A percentile compares a stretch with the other conserved stretches of the same genome.
Conservation (phyloP, 805 yeast genomes). For the Nakazawaea siamensis region DNA sequence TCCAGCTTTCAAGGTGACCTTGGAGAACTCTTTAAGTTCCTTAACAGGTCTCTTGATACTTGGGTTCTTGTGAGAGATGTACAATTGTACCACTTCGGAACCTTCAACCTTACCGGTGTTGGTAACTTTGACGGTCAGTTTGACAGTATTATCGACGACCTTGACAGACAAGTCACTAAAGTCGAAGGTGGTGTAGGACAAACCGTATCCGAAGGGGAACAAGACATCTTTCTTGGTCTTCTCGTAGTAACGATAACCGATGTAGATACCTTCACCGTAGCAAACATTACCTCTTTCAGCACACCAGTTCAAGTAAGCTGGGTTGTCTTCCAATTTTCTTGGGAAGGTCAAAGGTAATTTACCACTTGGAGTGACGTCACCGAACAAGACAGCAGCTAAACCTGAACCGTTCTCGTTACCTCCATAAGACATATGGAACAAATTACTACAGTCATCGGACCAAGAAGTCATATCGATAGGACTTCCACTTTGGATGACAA, state of each 20-base stretch:
- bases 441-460: conserved; percentile 21
- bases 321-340: conserved; percentile 40
- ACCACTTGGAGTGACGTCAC: conserved; percentile 53
- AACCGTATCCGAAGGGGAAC: conserved; percentile 58
- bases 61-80: conserved; percentile 28
- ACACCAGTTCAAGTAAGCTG: conserved; percentile 43
- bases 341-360: conserved; percentile 53
- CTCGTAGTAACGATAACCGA: conserved; percentile 58
- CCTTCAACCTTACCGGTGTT: conserved; percentile 44
- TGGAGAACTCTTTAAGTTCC: conserved; percentile 52
- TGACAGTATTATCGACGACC: conserved; percentile 15
- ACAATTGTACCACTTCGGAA: conserved; percentile 48
- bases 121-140: conserved; percentile 26
- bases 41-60: conserved; percentile 42
- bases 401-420: conserved; percentile 34
- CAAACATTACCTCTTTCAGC: conserved; percentile 44
- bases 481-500: conserved; percentile 32
- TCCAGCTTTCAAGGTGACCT: conserved; percentile 38
- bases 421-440: conserved; percentile 29
- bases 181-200: conserved; percentile 48
- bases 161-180: conserved; percentile 29
- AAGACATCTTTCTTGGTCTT: conserved; percentile 36
- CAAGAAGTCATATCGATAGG: conserved; percentile 33
- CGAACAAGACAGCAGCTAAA: conserved; percentile 34
- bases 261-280: conserved; percentile 60